Base-by-base conservation (phyloP, 2,329 filamentous ascomycete genomes). In the Cercospora sesami region DNA sequence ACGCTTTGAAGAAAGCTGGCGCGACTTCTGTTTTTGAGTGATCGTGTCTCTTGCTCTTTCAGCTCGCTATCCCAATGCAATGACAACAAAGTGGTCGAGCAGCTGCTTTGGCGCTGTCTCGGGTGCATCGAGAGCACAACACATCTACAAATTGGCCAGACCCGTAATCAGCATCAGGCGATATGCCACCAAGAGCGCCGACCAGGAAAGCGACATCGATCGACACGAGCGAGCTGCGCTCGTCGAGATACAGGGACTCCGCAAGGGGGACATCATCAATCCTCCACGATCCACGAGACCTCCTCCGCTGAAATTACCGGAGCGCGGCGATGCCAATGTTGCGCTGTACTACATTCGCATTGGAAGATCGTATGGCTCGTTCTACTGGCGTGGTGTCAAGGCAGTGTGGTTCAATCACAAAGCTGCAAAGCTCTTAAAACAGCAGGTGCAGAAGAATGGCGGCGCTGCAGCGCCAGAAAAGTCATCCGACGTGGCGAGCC, bases 321-420 rank as follows among this genome's bases (percentile, higher is more conserved):
- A 79, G 5, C 85, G 87, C 63, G 78, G 82, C 18, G 76, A 83
- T 21, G 30, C 42, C n/a, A 80, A 81, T 30, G 76, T 81, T 21
- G 77, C 86, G 65, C 79, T 79, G 18, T 86, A 91, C 81, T 82
- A 87, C 69, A 86, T 87, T 75, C 78, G 80, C 53, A 81, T 89
- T 30, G 94, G 92, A 70, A 90, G 91, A 78, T 88, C 91, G 62
- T 97, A 96, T 80, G 74, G 91, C 9, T 80, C 80, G 39, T 98
- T 98, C 86, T 98, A 97, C 87, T 96, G 95, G 81, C 85, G 87
- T 1, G 94, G 94, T 18, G 80, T 97, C 33, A 89, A 89, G 76
- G 88, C 90, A 74, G 89, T 96, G 62, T 89, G 88, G 78, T 81
- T 83, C 68, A 97, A 96, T 72, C 83, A 84, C 72, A 80, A 82